A percentile compares a stretch with the other conserved stretches of the same genome.
Conservation (phyloP, 495 filamentous ascomycete species). For the Trichoderma orchidacearum region DNA sequence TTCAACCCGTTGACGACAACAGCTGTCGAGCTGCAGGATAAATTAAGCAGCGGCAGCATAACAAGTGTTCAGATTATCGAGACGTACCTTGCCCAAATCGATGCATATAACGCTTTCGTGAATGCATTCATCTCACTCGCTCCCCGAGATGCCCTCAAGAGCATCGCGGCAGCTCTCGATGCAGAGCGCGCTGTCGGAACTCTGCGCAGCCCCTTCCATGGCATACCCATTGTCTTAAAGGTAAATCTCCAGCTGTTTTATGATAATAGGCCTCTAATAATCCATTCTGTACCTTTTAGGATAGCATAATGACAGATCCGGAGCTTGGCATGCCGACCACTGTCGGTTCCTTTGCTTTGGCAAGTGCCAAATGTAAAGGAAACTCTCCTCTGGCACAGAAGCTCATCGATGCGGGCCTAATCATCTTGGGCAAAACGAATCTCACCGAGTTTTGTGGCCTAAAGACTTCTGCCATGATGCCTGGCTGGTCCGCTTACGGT, state of each 20-base stretch:
- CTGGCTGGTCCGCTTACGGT: conserved; percentile 29
- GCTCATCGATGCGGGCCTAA: conserved; percentile 25
- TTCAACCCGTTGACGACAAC: conserved; percentile 23
- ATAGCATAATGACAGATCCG: conserved; percentile 22
- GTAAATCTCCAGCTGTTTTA: background rate
- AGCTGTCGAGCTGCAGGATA: conserved; percentile 18
- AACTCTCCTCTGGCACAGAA: conserved; percentile 9
- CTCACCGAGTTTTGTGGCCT: conserved; percentile 21
- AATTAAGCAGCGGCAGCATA: too few relatives aligned
- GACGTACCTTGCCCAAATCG: conserved; percentile 35
- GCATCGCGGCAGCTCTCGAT: conserved; percentile 38
- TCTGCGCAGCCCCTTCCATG: conserved; percentile 44
- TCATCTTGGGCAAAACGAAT: conserved; percentile 36
- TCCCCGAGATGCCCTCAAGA: conserved; percentile 29
- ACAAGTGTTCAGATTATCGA: conserved; percentile 31
- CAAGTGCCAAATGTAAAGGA: conserved; percentile 2
- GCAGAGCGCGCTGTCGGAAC: conserved; percentile 37
- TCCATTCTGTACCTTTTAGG: conserved; percentile 8
- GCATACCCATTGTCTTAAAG: background rate
- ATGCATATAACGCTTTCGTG: conserved; percentile 24
- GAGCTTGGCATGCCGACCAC: conserved; percentile 30
- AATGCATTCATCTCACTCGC: conserved; percentile 45
- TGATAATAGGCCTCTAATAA: background rate
- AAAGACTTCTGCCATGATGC: conserved; percentile 16
- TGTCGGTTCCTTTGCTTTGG: conserved; percentile 13